These are phyloP conservation scores for Talaromyces proteolyticus DNA, from an alignment of 495 filamentous ascomycete species.

Conservation along the genomic window DNA sequence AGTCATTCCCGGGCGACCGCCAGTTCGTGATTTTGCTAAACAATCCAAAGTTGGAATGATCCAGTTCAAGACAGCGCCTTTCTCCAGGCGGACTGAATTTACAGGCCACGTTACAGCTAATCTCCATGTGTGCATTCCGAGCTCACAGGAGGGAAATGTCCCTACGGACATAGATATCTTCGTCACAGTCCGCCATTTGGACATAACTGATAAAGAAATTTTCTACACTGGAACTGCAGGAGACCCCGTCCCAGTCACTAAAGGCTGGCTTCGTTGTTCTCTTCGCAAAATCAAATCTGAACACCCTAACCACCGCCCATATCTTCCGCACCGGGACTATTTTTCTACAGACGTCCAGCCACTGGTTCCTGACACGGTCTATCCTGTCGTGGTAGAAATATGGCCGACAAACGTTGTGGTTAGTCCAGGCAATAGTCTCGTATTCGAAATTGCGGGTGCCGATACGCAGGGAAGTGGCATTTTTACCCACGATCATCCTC, in stretches of 20 bases:
- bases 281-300: slow-evolving; percentile 39
- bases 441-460: slow-evolving; percentile 52
- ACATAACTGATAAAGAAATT: slow-evolving; percentile 48
- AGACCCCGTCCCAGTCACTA: slow-evolving; percentile 22
- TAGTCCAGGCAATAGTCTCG: slow-evolving; percentile 41
- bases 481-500: slow-evolving; percentile 46
- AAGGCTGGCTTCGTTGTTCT: slow-evolving; percentile 39
- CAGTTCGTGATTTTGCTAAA: too few species aligned
- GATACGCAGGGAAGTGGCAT: slow-evolving; percentile 59
- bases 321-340: slow-evolving; percentile 55
- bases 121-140: too few species aligned
- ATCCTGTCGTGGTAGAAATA: slow-evolving; percentile 58
- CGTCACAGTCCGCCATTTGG: slow-evolving; percentile 54
- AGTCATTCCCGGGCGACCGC: too few species aligned
- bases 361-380: slow-evolving; percentile 50
- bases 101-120: too few species aligned
- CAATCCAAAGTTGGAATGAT: too few species aligned
- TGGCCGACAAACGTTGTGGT: slow-evolving; percentile 67
- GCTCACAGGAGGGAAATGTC: too few species aligned
- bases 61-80: too few species aligned
- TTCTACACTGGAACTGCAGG: slow-evolving; percentile 55
- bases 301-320: slow-evolving; percentile 41
- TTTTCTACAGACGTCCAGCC: slow-evolving; percentile 47
- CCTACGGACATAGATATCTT: slow-evolving; percentile 62
- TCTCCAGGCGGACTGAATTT: too few species aligned